phyloP scores from a whole-genome alignment of 177 flowering plant genomes.

The Tripterygium wilfordii region DNA sequence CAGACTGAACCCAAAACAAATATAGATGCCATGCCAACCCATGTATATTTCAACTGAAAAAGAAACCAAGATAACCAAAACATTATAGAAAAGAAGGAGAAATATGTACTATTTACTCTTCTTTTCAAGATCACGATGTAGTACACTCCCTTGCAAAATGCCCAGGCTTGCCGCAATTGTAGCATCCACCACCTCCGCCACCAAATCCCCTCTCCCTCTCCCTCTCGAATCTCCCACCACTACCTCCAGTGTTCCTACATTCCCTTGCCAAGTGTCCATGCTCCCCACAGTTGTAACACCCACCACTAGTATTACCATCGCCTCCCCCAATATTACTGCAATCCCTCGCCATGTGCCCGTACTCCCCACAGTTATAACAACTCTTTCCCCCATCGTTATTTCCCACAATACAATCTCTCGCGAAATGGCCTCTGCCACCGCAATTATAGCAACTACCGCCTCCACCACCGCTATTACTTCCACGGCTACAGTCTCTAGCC shows the following conservation, averaged over 20 bases:
- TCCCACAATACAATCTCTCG: conserved; percentile 11
- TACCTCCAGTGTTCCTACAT: not conserved
- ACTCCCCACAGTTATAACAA: conserved; percentile 12
- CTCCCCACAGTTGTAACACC: conserved; percentile 4
- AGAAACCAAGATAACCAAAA: not conserved
- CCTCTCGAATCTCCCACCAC: not conserved
- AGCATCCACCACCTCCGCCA: conserved; percentile 16
- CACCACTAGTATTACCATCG: not conserved
- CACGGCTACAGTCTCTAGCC: conserved; percentile 20
- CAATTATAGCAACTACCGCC: conserved; percentile 21
- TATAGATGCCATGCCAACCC: too few species aligned
- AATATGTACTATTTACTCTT: conserved; percentile 16
- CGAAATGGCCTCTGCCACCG: conserved; percentile 18
- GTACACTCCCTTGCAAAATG: conserved; percentile 44
- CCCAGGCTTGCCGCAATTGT: conserved; percentile 31
- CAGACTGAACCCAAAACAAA: too few species aligned
- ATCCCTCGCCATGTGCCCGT: conserved; percentile 15
- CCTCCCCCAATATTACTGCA: conserved; percentile 11
- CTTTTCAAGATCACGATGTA: conserved; percentile 8
- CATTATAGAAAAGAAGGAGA: conserved; percentile 7
- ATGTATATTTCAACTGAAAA: too few species aligned
- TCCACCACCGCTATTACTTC: conserved; percentile 3
- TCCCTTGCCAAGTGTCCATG: conserved; percentile 2
- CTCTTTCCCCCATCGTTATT: not conserved
- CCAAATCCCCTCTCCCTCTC: conserved; percentile 9